Base-by-base conservation (phyloP, 306 rosid species). In the Clitoria ternatea region DNA sequence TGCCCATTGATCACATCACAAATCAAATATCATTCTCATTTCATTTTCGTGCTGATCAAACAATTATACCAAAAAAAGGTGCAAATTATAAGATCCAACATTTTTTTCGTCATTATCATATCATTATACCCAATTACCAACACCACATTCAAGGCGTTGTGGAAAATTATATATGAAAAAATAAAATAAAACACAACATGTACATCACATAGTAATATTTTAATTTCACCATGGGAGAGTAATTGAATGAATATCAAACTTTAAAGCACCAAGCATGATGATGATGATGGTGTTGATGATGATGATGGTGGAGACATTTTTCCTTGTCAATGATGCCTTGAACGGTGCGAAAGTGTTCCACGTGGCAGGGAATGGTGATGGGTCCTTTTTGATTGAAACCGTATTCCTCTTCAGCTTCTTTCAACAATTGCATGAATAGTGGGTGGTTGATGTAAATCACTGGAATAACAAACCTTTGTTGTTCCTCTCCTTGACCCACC, bases 301-400 rank as follows among this genome's bases (percentile, higher is more conserved):
- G 89, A n/a, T 85, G 79, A 0, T 85, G 86, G 22, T 72, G 81
- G 18, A 82, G 83, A 5, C 17, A 39, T 0, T 63, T 82, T 7
- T 89, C 97, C 66, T 76, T 64, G 10, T 84, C 88, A 52, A 95
- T 91, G 50, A 79, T 39, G 36, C 75, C 87, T 64, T 95, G 96
- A 3, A 95, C 90, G 27, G 88, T 66, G 18, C 88, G 89, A 1
- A 95, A 95, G 43, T 89, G 73, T 40, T 91, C 90, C 10, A 89
- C 90, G 5, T 84, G 96, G 85, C 99, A 95, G 0, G 97, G 99
- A 3, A 95, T 91, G 27, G 85, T 79, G 60, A 95, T 95, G 3
- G 97, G 97, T 0, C 99, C 99, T 22, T 87, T 82, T 43, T 89
- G 99, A 43, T 88, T 82, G 4, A 95, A 95, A 0, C 99, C 99